These are phyloP conservation scores for Backusella mclennaniae DNA, from an alignment of 192 early-diverging fungal species.

Conservation along the genomic window DNA sequence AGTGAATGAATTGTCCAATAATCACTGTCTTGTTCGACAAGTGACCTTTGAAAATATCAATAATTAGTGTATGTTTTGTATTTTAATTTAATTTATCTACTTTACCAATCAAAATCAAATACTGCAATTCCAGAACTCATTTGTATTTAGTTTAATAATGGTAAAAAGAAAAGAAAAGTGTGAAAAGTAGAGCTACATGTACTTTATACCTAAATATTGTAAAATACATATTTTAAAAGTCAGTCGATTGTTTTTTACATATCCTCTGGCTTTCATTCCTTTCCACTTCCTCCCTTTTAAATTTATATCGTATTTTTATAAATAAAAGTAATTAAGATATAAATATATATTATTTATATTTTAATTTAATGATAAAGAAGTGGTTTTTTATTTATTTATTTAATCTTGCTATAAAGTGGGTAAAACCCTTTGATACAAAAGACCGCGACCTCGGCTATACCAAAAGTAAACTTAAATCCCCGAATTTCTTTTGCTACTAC, in stretches of 20 bases:
- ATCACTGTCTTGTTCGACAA: conserved; percentile 64
- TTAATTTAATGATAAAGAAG: not conserved
- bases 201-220: not conserved
- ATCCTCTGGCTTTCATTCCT: not conserved
- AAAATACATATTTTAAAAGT: not conserved
- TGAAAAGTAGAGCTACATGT: not conserved
- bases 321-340: not conserved
- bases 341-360: not conserved
- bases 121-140: conserved; percentile 39
- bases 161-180: not conserved
- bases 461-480: not conserved
- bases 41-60: conserved; percentile 41
- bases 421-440: not conserved
- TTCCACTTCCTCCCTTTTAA: not conserved
- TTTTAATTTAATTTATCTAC: not conserved
- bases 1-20: conserved; percentile 44
- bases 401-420: not conserved
- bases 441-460: not conserved
- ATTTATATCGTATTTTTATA: not conserved
- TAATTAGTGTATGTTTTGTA: not conserved
- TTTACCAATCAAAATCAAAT: conserved; percentile 72
- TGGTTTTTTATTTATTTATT: not conserved
- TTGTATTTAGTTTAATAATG: not conserved
- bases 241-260: not conserved
- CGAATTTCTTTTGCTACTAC: not conserved